Conservation (phyloP, 177 flowering plant genomes). For the Vitis hybrid region DNA sequence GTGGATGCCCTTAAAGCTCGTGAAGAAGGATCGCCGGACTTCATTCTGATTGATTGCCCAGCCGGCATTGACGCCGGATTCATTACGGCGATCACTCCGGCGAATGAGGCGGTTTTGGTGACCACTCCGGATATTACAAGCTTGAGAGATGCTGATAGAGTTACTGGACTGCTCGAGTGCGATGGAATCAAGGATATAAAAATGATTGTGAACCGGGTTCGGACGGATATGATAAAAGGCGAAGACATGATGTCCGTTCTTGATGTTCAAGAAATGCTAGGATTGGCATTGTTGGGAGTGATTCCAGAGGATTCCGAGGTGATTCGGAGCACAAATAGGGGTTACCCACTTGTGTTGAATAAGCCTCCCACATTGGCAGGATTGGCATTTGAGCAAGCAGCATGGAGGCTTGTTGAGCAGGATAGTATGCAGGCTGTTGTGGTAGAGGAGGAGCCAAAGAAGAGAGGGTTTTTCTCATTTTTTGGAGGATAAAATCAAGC, state of each 20-base stretch:
- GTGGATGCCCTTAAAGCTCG: conserved; percentile 83
- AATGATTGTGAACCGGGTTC: conserved; percentile 94
- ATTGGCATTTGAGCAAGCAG: conserved; percentile 97
- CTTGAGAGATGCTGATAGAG: conserved; percentile 92
- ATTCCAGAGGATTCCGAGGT: conserved; percentile 98
- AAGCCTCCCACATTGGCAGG: conserved; percentile 97
- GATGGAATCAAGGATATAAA: conserved; percentile 98
- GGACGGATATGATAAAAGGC: conserved; percentile 96
- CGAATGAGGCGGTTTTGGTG: conserved; percentile 92
- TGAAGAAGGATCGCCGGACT: conserved; percentile 76
- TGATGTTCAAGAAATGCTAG: conserved; percentile 97
- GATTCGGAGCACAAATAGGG: conserved; percentile 90
- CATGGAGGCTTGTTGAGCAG: conserved; percentile 98
- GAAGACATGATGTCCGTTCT: conserved; percentile 99
- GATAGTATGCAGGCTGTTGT: conserved; percentile 95
- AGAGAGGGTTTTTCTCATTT: conserved; percentile 85
- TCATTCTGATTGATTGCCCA: conserved; percentile 90
- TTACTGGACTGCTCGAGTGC: conserved; percentile 86
- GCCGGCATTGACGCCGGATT: conserved; percentile 99
- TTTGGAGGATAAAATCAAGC: conserved; percentile 59
- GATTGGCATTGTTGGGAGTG: conserved; percentile 80
- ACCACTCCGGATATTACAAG: conserved; percentile 94
- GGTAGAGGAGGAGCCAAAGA: conserved; percentile 94
- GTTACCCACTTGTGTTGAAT: conserved; percentile 88
- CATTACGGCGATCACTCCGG: conserved; percentile 95